Evolutionary conservation across 495 filamentous ascomycete genomes (phyloP).

Genomic region (Penicillium egyptiacum): DNA sequence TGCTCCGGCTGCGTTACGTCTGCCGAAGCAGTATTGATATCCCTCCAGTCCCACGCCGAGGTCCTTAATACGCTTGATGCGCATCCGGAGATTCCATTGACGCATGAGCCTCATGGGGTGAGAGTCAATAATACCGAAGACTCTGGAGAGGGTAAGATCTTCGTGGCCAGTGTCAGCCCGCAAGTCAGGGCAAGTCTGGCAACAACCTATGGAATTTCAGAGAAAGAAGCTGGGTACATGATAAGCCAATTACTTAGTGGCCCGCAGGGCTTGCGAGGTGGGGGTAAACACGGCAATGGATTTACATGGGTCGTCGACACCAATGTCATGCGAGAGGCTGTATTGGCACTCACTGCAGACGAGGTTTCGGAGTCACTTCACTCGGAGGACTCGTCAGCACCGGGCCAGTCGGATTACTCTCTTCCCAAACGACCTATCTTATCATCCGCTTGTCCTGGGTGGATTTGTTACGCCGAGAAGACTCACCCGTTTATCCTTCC

Average conservation of each 20-base stretch:
- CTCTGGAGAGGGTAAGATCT: slow-evolving; percentile 61
- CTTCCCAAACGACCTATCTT: slow-evolving; percentile 70
- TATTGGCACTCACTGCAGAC: slow-evolving; percentile 76
- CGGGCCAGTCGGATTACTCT: slow-evolving; percentile 17
- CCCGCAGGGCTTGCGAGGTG: slow-evolving; percentile 61
- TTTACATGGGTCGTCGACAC: slow-evolving; percentile 91
- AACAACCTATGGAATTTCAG: slow-evolving; percentile 71
- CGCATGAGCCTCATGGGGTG: slow-evolving; percentile 23
- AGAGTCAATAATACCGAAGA: slow-evolving; percentile 26
- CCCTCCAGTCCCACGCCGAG: slow-evolving; percentile 86
- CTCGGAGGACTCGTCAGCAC: slow-evolving; percentile 17
- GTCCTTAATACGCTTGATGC: slow-evolving; percentile 79
- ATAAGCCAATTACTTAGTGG: slow-evolving; percentile 78
- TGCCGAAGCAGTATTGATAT: slow-evolving; percentile 91
- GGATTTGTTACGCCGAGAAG: slow-evolving; percentile 99
- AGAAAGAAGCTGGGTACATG: slow-evolving; percentile 73
- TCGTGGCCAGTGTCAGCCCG: slow-evolving; percentile 88
- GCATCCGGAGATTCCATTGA: slow-evolving; percentile 51
- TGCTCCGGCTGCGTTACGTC: slow-evolving; percentile 98
- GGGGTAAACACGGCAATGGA: slow-evolving; percentile 67
- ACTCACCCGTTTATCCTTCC: slow-evolving; percentile 91
- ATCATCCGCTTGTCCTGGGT: slow-evolving; percentile 90
- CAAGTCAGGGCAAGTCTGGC: slow-evolving; percentile 87
- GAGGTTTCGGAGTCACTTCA: slow-evolving; percentile 58
- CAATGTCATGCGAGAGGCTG: slow-evolving; percentile 73